phyloP scores from a whole-genome alignment of 2,329 filamentous ascomycete genomes.

The Ramularia endophylla region DNA sequence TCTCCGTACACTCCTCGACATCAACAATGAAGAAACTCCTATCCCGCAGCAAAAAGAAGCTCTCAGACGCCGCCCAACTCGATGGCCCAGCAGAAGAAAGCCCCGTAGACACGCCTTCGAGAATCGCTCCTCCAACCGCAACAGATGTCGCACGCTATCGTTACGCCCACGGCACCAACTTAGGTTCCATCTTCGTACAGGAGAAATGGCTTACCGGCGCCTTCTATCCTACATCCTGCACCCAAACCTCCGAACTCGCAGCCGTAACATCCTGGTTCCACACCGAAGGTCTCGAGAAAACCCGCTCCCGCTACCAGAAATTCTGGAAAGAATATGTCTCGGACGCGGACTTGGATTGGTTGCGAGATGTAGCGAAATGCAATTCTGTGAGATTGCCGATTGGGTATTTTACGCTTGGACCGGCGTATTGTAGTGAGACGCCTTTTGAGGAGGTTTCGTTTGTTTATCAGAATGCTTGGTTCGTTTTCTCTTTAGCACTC shows the following conservation, averaged over 20 bases:
- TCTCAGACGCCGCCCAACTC: no score
- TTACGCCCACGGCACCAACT: constrained; percentile 55
- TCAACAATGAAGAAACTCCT: no score
- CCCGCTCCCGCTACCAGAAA: constrained; percentile 46
- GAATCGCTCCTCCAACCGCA: constrained; percentile 34
- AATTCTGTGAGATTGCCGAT: constrained; percentile 56
- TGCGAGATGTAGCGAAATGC: constrained; percentile 47
- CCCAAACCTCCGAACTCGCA: constrained; percentile 46
- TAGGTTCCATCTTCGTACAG: constrained; percentile 55
- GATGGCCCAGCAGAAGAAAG: no score
- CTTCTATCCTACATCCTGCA: constrained; percentile 43
- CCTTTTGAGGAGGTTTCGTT: constrained; percentile 45
- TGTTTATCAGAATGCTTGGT: constrained; percentile 52
- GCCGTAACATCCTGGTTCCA: constrained; percentile 46
- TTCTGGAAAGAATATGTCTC: constrained; percentile 49
- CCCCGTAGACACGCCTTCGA: constrained; percentile 20
- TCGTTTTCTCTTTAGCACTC: constrained; percentile 26
- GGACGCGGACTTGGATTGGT: constrained; percentile 49
- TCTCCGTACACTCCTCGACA: no score
- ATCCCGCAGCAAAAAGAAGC: no score
- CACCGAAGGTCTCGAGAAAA: constrained; percentile 42
- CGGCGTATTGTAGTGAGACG: constrained; percentile 45
- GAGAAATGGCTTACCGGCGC: constrained; percentile 52
- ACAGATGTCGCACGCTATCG: constrained; percentile 48
- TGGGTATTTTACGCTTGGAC: constrained; percentile 53